A percentile compares a stretch with the other conserved stretches of the same genome.
These are phyloP conservation scores for Baorangia bicolor DNA, from an alignment of 768 basidiomycete genomes.

Conservation along the genomic window DNA sequence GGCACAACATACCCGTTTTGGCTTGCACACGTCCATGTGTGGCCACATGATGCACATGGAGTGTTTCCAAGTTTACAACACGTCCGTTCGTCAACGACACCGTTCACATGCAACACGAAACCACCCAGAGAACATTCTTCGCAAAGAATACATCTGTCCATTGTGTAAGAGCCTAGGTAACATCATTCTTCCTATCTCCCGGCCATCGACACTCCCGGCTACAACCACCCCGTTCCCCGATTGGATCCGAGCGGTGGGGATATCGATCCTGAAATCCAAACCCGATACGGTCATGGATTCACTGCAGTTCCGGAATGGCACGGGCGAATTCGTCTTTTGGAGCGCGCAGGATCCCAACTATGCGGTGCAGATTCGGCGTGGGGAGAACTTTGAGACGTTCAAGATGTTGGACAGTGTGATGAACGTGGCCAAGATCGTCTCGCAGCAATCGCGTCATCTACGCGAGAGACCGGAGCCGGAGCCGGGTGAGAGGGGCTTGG, in stretches of 20 bases:
- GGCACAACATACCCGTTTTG: slow-evolving; percentile 71
- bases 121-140: slow-evolving; percentile 91
- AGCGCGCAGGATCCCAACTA: slow-evolving; percentile 78
- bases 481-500: slow-evolving; percentile 69
- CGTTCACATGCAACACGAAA: slow-evolving; percentile 86
- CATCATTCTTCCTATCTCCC: slow-evolving; percentile 80
- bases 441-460: slow-evolving; percentile 81
- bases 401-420: slow-evolving; percentile 90
- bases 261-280: slow-evolving; percentile 82
- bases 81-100: slow-evolving; percentile 85
- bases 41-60: slow-evolving; percentile 97
- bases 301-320: slow-evolving; percentile 74
- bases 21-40: slow-evolving; percentile 84
- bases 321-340: slow-evolving; percentile 90
- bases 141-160: slow-evolving; percentile 95
- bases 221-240: slow-evolving; percentile 72
- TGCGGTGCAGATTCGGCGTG: slow-evolving; percentile 48
- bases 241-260: slow-evolving; percentile 88
- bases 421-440: slow-evolving; percentile 72
- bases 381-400: slow-evolving; percentile 56
- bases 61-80: slow-evolving; percentile 89
- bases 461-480: slow-evolving; percentile 77
- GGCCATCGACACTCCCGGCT: slow-evolving; percentile 41
- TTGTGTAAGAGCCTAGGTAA: slow-evolving; percentile 97
- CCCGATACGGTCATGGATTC: slow-evolving; percentile 71